phyloP scores from a whole-genome alignment of 2,329 filamentous ascomycete species.

The Diaporthe sp. region DNA sequence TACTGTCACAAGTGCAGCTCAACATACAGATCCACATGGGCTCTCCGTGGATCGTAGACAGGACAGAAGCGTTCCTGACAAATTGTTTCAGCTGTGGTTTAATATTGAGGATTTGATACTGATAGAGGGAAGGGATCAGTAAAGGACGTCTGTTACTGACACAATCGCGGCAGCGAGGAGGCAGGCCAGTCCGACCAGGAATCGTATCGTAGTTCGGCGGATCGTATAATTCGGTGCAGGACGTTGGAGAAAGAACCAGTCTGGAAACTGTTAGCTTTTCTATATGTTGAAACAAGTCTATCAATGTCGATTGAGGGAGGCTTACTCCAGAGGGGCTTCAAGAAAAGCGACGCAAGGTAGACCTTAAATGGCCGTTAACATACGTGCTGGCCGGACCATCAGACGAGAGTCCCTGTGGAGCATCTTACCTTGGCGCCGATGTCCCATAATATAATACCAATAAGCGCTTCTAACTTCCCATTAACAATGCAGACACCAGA shows the following conservation, averaged over 20 bases:
- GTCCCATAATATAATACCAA: constrained; percentile 18
- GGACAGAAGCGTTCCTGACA: neutral
- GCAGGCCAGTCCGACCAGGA: neutral
- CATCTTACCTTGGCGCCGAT: constrained; percentile 12
- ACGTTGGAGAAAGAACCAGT: neutral
- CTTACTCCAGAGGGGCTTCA: neutral
- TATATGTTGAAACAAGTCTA: neutral
- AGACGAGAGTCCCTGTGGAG: neutral
- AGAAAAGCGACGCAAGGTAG: neutral
- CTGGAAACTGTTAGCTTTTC: neutral
- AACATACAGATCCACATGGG: constrained; percentile 27
- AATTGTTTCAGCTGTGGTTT: neutral
- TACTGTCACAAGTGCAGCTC: constrained; percentile 13
- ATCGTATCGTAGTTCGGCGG: constrained; percentile 9
- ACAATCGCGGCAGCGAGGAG: constrained; percentile 14
- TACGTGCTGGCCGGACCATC: neutral
- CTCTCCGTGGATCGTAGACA: neutral
- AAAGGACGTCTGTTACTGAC: neutral
- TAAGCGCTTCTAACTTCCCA: constrained; percentile 11
- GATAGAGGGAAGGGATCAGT: neutral
- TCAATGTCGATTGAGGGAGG: neutral
- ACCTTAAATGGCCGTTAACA: neutral
- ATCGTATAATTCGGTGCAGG: neutral
- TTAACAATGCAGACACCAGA: constrained; percentile 20
- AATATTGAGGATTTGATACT: neutral